A percentile compares a stretch with the other conserved stretches of the same genome.
phyloP scores from a whole-genome alignment of 495 filamentous ascomycete genomes.

The Peziza echinospora region DNA sequence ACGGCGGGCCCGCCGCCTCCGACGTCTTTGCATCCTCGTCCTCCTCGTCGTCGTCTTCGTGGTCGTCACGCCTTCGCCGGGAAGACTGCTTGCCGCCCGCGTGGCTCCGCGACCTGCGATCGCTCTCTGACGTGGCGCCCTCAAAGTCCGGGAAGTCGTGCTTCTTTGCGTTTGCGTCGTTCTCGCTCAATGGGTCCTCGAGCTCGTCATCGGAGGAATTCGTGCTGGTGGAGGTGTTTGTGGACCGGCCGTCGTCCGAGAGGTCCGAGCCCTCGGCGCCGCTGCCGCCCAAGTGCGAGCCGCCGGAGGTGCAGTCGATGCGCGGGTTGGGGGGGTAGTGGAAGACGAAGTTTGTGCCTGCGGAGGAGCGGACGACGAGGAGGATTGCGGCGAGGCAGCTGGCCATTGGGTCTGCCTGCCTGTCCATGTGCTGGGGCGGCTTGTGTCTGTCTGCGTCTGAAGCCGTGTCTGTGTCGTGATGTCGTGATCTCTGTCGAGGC shows the following conservation, averaged over 20 bases:
- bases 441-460: too few relatives aligned
- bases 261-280: constrained; percentile 15
- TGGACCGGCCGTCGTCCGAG: constrained; percentile 8
- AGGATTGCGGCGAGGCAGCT: constrained; percentile 55
- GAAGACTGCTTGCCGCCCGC: constrained; percentile 4
- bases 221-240: constrained; percentile 4
- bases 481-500: too few relatives aligned
- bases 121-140: constrained; percentile 3
- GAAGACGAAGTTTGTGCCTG: constrained; percentile 70
- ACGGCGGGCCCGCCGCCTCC: constrained; percentile 36
- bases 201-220: constrained; percentile 15
- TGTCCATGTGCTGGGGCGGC: constrained; percentile 20
- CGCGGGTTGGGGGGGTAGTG: constrained; percentile 59
- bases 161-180: constrained; percentile 15
- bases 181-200: constrained; percentile 24
- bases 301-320: constrained; percentile 8
- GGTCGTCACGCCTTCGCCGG: constrained; percentile 18
- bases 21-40: constrained; percentile 35
- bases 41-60: constrained; percentile 27
- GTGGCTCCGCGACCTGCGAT: constrained; percentile 5
- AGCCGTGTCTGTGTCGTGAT: too few relatives aligned
- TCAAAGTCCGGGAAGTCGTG: background rate
- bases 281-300: constrained; percentile 8
- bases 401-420: constrained; percentile 26
- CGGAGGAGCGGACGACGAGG: constrained; percentile 58